phyloP scores from a whole-genome alignment of 495 filamentous ascomycete genomes.

The Talaromyces borbonicus region DNA sequence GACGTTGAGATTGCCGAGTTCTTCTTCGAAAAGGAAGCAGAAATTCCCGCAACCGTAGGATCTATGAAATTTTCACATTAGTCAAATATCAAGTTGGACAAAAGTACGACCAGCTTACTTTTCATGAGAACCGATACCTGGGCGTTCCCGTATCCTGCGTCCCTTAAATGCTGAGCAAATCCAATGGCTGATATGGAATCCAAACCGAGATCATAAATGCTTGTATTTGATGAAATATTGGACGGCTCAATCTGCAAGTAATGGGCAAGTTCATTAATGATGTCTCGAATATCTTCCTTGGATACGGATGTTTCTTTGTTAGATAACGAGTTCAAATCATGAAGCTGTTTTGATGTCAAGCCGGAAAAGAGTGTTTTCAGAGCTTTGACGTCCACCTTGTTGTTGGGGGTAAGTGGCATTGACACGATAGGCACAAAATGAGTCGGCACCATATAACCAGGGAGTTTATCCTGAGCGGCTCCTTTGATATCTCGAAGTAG shows the following conservation, averaged over 20 bases:
- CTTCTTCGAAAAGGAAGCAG: slow-evolving; percentile 26
- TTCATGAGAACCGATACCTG: slow-evolving; percentile 56
- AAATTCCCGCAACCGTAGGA: slow-evolving; percentile 39
- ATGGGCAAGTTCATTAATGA: slow-evolving; percentile 42
- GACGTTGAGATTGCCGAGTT: slow-evolving; percentile 7
- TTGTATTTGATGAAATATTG: slow-evolving; percentile 45
- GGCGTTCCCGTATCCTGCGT: slow-evolving; percentile 43
- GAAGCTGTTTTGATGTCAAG: slow-evolving; percentile 43
- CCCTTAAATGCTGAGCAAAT: slow-evolving; percentile 44
- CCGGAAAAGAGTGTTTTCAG: slow-evolving; percentile 49
- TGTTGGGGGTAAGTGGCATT: slow-evolving; percentile 62
- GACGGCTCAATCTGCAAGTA: slow-evolving; percentile 31
- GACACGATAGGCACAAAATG: slow-evolving; percentile 53
- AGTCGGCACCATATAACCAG: slow-evolving; percentile 70
- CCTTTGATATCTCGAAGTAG: slow-evolving; percentile 27
- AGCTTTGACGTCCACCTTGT: slow-evolving; percentile 60
- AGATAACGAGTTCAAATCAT: slow-evolving; percentile 35
- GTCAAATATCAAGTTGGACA: neutral
- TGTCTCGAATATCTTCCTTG: slow-evolving; percentile 27
- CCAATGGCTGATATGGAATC: slow-evolving; percentile 74
- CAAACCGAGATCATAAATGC: slow-evolving; percentile 70
- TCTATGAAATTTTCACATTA: slow-evolving; percentile 25
- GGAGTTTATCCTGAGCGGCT: slow-evolving; percentile 49
- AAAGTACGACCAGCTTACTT: slow-evolving; percentile 25
- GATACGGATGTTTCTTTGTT: slow-evolving; percentile 22